Evolutionary conservation across 257 asterid species (phyloP), one percentile per base, ranked within the genome.

Genomic region (Solanum medicagineum): DNA sequence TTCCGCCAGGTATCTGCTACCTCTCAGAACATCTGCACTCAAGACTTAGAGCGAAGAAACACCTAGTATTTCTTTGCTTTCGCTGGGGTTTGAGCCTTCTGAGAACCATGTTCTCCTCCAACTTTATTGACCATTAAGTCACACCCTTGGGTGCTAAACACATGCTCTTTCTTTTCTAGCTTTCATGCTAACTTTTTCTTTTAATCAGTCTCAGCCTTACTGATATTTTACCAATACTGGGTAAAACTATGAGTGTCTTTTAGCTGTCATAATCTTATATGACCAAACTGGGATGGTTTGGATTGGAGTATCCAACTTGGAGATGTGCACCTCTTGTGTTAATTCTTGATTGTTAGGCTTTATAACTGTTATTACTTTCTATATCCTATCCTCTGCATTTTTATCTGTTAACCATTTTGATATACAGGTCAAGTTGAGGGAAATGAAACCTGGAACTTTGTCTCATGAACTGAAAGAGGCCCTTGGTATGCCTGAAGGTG

Each of bases 401-500:
- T 79, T 26, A 17, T 79, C 83, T 79, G 65, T 79, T 75, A 29
- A 53, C 83, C 65, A 29, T 79, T 79, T 53, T 26, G 16, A 53
- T 53, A 26, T 69, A 65, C 70, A 95, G 99, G 98, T 94, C 53
- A 97, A 97, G 89, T 86, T 94, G 88, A 89, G 98, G 91, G 98
- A 97, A 89, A 97, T 97, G 99, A 97, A 94, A 87, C 98, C 99
- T 11, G 98, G 98, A 81, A 91, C 85, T 26, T 86, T 97, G 90
- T 95, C 98, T 1, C 98, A 93, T 8, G 98, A 97, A 71, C 89
- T 97, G 53, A 94, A 95, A 87, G 99, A 97, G 87, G 95, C 98
- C 62, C 99, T 97, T 85, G 98, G 99, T 86, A 97, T 97, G 98
- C 96, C 98, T 44, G 98, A 97, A 83, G 98, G 98, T n/a, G 93